Conservation (phyloP, 441 rosid species). For the Jatropha multifida region DNA sequence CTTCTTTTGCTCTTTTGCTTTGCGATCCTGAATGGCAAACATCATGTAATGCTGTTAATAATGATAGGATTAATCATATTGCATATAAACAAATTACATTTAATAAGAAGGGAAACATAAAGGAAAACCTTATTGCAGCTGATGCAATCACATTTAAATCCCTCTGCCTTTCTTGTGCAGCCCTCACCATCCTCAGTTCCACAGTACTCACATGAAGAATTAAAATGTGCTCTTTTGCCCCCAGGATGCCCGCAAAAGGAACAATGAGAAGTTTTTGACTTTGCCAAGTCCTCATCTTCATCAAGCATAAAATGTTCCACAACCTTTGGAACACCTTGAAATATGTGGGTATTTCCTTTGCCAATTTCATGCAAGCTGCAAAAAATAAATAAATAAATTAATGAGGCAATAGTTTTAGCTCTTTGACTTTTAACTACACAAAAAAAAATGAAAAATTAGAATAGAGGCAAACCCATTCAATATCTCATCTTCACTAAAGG, state of each 20-base stretch:
- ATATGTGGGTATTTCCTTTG: slow-evolving; percentile 33
- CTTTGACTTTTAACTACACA: slow-evolving; percentile 2
- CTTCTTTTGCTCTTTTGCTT: slow-evolving; percentile 58
- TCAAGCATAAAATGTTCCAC: slow-evolving; percentile 28
- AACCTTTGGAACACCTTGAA: slow-evolving; percentile 32
- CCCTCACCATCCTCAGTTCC: slow-evolving; percentile 34
- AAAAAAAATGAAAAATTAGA: background rate
- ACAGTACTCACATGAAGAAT: slow-evolving; percentile 64
- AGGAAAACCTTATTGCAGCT: slow-evolving; percentile 52
- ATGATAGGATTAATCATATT: slow-evolving; percentile 1
- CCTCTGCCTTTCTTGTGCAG: slow-evolving; percentile 56
- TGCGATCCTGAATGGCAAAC: slow-evolving; percentile 41
- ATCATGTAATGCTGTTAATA: slow-evolving; percentile 8
- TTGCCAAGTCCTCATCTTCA: slow-evolving; percentile 37
- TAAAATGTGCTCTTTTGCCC: slow-evolving; percentile 60
- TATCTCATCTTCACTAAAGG: slow-evolving; percentile 65
- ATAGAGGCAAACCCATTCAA: slow-evolving; percentile 47
- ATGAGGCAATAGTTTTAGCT: background rate
- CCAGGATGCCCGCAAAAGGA: slow-evolving; percentile 93
- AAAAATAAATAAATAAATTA: slow-evolving; percentile 17
- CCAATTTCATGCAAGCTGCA: slow-evolving; percentile 65
- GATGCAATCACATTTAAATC: slow-evolving; percentile 66
- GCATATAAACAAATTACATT: background rate
- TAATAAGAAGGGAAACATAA: background rate
- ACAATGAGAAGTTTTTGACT: slow-evolving; percentile 61